These are phyloP conservation scores for Dalbergia cochinchinensis DNA, from an alignment of 306 rosid genomes.

Conservation along the genomic window DNA sequence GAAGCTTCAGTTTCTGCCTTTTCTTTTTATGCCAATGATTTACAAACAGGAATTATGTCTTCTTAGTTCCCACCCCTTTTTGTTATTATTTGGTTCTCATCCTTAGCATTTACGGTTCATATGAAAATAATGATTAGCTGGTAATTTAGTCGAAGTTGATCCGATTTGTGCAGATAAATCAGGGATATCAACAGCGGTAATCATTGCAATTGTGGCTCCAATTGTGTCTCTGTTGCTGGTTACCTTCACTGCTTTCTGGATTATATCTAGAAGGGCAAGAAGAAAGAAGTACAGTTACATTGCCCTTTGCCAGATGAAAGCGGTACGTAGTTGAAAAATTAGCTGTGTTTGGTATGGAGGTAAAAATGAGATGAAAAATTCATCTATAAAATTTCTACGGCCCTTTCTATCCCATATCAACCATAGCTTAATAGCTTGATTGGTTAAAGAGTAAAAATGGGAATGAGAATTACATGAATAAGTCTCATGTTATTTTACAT, in stretches of 20 bases:
- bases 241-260: slow-evolving; percentile 15
- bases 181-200: neutral
- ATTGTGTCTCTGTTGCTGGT: slow-evolving; percentile 23
- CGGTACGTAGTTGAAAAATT: slow-evolving; percentile 16
- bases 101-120: neutral
- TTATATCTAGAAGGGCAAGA: slow-evolving; percentile 9
- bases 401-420: too few species aligned
- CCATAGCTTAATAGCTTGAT: too few species aligned
- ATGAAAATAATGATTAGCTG: neutral
- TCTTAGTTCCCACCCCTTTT: neutral
- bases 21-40: neutral
- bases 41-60: neutral
- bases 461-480: too few species aligned
- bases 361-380: too few species aligned
- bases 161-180: slow-evolving; percentile 42
- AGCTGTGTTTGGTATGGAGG: neutral
- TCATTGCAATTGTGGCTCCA: slow-evolving; percentile 46
- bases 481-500: too few species aligned
- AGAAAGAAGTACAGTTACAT: slow-evolving; percentile 11
- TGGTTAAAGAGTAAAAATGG: too few species aligned
- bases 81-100: neutral
- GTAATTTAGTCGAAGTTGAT: slow-evolving; percentile 16
- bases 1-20: neutral
- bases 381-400: neutral
- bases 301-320: slow-evolving; percentile 11